Evolutionary conservation across 1,139 yeast genomes (phyloP).

Genomic region (Lodderomyces beijingensis): DNA sequence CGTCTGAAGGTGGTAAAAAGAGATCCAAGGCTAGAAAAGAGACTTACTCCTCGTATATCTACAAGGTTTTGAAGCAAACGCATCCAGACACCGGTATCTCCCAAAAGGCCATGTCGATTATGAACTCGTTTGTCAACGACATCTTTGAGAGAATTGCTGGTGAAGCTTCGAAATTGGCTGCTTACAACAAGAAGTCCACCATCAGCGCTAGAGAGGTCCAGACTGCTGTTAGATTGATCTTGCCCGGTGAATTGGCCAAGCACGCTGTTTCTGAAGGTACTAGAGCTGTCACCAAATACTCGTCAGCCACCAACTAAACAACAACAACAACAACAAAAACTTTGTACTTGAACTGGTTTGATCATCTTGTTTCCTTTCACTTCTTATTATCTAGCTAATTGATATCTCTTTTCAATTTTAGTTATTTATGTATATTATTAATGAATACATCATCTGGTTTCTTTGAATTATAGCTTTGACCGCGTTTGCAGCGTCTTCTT

Average conservation of each 20-base stretch:
- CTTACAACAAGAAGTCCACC: conserved; percentile 98
- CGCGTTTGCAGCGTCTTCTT: too few species aligned
- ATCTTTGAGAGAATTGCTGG: conserved; percentile 93
- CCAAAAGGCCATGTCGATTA: conserved; percentile 97
- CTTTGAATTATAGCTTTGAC: too few species aligned
- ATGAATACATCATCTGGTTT: too few species aligned
- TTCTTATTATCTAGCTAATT: too few species aligned
- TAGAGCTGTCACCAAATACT: conserved; percentile 99
- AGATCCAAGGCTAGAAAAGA: conserved; percentile 97
- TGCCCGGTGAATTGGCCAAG: conserved; percentile 99
- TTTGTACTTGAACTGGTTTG: too few species aligned
- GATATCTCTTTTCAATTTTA: too few species aligned
- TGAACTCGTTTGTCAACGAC: conserved; percentile 98
- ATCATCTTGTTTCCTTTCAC: too few species aligned
- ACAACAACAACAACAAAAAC: too few species aligned
- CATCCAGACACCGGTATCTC: conserved; percentile 99
- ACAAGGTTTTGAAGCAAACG: conserved; percentile 98
- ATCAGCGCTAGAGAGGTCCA: conserved; percentile 99
- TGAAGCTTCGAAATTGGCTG: conserved; percentile 99
- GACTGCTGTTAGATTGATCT: conserved; percentile 97
- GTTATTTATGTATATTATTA: too few species aligned
- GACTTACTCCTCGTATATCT: conserved; percentile 96
- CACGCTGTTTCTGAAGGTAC: conserved; percentile 99
- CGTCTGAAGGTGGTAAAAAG: conserved; percentile 81
- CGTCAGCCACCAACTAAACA: conserved; percentile 70